Evolutionary conservation across 1,284 basidiomycete species (phyloP), one percentile per base, ranked within the genome.

Genomic region (Exobasidium cylindrosporum): DNA sequence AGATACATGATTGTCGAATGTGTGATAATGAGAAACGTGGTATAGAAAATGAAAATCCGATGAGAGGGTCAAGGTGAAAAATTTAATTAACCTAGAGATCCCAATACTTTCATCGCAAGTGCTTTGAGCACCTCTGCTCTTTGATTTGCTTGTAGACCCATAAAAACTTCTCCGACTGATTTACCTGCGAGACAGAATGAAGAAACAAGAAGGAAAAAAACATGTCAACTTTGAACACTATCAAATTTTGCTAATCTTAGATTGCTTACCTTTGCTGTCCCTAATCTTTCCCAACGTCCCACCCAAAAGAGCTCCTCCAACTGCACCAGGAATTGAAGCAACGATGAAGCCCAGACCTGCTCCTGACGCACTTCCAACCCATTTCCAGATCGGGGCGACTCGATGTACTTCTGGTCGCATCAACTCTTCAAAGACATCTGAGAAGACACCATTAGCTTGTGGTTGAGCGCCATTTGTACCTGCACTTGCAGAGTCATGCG

Each of bases 61-160:
- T 7, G 7, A 7, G 35, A 7, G 10, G 35, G 7, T 17, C 10
- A 40, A 7, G 10, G 10, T 40, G 35, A 40, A 17, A 17, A 7
- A 17, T 40, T 21, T 6, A 4, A 14, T 50, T 17, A 55, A 3
- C 53, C 53, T 21, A 55, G 4, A 55, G 24, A 28, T 6, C 58
- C 58, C 32, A 97, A 81, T 13, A 97, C 91, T 81, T 97, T 96
- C 79, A 90, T 83, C 0, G 93, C 92, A 45, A 97, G 82, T 5
- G 89, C 90, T 45, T 88, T 87, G 52, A 97, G 82, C 68, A 97
- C 72, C 45, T 78, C 89, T 40, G 93, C 91, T 78, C 91, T 90
- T 89, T 97, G 90, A 57, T 83, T 83, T 1, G 87, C 85, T 17
- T 87, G 88, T 13, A 97, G 84, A 29, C 88, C 84, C 53, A 84